Conservation (phyloP, 768 basidiomycete genomes). For the Kockovaella imperatae region DNA sequence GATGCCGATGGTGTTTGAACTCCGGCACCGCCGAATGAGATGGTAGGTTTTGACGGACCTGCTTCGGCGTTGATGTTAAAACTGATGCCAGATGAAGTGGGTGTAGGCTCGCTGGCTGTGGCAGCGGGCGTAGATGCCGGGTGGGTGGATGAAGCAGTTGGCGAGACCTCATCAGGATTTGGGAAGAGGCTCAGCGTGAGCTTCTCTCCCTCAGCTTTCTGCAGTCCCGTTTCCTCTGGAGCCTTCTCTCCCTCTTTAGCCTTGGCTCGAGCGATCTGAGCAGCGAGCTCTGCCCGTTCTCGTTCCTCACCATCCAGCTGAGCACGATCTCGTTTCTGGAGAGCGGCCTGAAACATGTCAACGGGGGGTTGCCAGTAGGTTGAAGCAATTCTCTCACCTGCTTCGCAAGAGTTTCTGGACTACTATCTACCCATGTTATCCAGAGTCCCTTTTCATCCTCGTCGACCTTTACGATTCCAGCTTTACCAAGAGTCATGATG, state of each 20-base stretch:
- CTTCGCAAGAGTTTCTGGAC: constrained; percentile 86
- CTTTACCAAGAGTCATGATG: constrained; percentile 74
- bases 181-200: constrained; percentile 28
- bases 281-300: constrained; percentile 76
- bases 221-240: constrained; percentile 16
- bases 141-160: constrained; percentile 54
- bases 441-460: constrained; percentile 99
- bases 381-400: constrained; percentile 51
- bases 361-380: constrained; percentile 48
- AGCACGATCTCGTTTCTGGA: constrained; percentile 75
- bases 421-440: constrained; percentile 92
- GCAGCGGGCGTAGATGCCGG: constrained; percentile 6
- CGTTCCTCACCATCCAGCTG: constrained; percentile 91
- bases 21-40: constrained; percentile 13
- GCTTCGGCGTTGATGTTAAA: neutral
- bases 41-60: constrained; percentile 1
- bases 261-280: constrained; percentile 85
- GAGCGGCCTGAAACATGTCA: constrained; percentile 31
- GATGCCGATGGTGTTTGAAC: constrained; percentile 10
- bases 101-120: neutral
- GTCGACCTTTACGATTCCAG: constrained; percentile 82
- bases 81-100: neutral
- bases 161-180: neutral
- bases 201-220: constrained; percentile 38
- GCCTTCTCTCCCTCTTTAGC: constrained; percentile 22